phyloP scores from a whole-genome alignment of 306 rosid species.

The Ceratonia siliqua region DNA sequence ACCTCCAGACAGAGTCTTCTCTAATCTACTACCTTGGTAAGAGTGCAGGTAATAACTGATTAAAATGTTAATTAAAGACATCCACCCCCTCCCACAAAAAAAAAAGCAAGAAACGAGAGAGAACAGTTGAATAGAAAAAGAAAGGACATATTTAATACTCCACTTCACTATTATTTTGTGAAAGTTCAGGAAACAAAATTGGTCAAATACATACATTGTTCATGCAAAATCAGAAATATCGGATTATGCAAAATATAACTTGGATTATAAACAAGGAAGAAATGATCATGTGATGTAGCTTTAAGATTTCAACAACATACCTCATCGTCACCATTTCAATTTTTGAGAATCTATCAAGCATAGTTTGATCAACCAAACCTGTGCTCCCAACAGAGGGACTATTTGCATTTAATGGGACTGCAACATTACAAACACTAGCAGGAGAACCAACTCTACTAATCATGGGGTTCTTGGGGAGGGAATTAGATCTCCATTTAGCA shows the following conservation, averaged over 20 bases:
- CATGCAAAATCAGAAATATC: slow-evolving; percentile 1
- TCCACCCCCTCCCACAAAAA: neutral
- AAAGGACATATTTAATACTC: neutral
- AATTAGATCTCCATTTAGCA: slow-evolving; percentile 72
- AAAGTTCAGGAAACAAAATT: neutral
- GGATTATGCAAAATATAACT: neutral
- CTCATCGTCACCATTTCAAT: slow-evolving; percentile 71
- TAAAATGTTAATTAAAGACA: slow-evolving; percentile 15
- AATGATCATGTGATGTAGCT: slow-evolving; percentile 19
- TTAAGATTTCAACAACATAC: slow-evolving; percentile 45
- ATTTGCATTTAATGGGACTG: slow-evolving; percentile 64
- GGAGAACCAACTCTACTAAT: slow-evolving; percentile 90
- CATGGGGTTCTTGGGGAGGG: slow-evolving; percentile 77
- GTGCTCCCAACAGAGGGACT: slow-evolving; percentile 87
- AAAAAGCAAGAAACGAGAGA: neutral
- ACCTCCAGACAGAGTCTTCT: neutral
- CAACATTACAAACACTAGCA: slow-evolving; percentile 77
- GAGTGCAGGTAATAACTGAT: neutral
- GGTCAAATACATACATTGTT: no score
- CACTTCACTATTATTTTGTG: neutral
- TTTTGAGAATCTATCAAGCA: slow-evolving; percentile 77
- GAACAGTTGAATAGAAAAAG: neutral
- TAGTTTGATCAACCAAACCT: slow-evolving; percentile 52
- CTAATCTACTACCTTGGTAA: neutral
- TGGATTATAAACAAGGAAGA: neutral